Base-by-base conservation (phyloP, 1,139 yeast species). In the Lodderomyces pseudojiufengensis region DNA sequence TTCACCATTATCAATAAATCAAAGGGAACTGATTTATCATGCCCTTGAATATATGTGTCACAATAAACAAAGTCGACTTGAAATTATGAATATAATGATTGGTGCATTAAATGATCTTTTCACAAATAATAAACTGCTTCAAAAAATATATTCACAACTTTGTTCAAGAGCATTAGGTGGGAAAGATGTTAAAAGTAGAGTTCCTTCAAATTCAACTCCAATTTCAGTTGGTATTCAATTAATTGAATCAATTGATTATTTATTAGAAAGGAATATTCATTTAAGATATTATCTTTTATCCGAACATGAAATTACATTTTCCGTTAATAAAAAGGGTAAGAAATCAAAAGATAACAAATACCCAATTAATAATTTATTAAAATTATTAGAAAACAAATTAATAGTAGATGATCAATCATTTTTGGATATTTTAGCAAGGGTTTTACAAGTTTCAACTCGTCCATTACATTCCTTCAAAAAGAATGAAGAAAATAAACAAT, bases 51-150 rank as follows among this genome's bases (percentile, higher is more conserved):
- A 76, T 42, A 57, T 88, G 41, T 84, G 95, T 52, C 73, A 77
- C 43, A 86, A 82, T 57, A 84, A 84, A 52, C 94, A 83, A 45
- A 84, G 86, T 9, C 64, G 97, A 36, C 64, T 76, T 14, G 97
- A 90, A 45, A 74, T 87, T n/a, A 68, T 88, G 55, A 79, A 83
- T 31, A 62, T 83, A 39, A 56, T 88, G 36, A 57, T 88, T 31
- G 78, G 82, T 22, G 73, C 88, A 31, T 61, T 90, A 29, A 81
- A 80, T 44, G 96, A 88, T 46, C 95, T 94, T 7, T 66, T 84
- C 10, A 55, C 59, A 1, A 83, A 77, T 46, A 80, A 78, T 36
- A 70, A 69, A 20, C 61, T 86, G 0, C 57, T 86, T 36, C 92
- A 84, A 46, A 75, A 68, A 45, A 73, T 82, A n/a, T 88, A 79